Evolutionary conservation across 1,284 basidiomycete genomes (phyloP).

Genomic region (Earliella scabrosa): DNA sequence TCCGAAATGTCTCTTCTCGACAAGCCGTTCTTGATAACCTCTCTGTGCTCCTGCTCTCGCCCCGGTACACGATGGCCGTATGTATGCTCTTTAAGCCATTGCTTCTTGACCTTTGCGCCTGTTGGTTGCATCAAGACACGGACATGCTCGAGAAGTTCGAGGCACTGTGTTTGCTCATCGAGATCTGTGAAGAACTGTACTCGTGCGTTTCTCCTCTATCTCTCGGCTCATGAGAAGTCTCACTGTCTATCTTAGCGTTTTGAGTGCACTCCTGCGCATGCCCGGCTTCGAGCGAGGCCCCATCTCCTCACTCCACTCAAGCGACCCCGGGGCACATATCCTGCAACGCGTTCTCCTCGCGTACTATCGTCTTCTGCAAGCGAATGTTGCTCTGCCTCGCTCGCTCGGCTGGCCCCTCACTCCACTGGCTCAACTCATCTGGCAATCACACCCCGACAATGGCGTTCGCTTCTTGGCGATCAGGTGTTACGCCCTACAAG

Average conservation of each 20-base stretch:
- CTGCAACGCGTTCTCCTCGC: conserved; percentile 76
- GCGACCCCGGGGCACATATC: conserved; percentile 42
- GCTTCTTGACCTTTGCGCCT: conserved; percentile 69
- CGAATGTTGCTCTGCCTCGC: conserved; percentile 69
- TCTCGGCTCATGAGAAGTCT: neutral
- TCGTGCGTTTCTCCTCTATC: conserved; percentile 55
- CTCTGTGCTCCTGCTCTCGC: conserved; percentile 40
- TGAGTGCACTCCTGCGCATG: conserved; percentile 52
- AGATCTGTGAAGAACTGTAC: conserved; percentile 75
- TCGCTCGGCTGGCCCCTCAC: conserved; percentile 69
- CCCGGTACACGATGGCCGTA: conserved; percentile 59
- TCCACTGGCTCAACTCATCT: conserved; percentile 62
- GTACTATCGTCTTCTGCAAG: conserved; percentile 79
- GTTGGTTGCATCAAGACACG: conserved; percentile 62
- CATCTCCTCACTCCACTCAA: conserved; percentile 47
- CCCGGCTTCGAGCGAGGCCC: conserved; percentile 59
- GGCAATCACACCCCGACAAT: conserved; percentile 58
- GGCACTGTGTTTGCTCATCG: conserved; percentile 64
- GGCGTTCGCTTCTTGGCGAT: conserved; percentile 76
- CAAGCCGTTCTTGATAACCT: conserved; percentile 39
- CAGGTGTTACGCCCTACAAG: conserved; percentile 75
- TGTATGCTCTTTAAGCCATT: conserved; percentile 68
- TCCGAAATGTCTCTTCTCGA: conserved; percentile 42
- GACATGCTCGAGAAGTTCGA: conserved; percentile 57
- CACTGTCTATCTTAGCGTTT: conserved; percentile 36